Evolutionary conservation across 345 rosid species (phyloP), one percentile per base, ranked within the genome.

Genomic region (Reutealis trisperma): DNA sequence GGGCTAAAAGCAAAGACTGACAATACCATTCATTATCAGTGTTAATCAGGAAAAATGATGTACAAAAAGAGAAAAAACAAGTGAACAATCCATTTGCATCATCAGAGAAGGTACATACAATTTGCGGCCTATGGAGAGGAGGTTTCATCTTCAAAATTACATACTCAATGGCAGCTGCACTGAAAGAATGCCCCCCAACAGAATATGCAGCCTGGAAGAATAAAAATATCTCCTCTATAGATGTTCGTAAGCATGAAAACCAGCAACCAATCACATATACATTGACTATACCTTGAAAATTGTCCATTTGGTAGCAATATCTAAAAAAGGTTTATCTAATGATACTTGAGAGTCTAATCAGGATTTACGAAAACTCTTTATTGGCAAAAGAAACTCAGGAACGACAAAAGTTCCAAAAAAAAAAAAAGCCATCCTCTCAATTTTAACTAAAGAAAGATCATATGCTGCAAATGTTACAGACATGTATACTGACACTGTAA

Each of bases 181-280:
- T 93, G 78, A 89, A 93, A 66, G 96, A 93, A 84, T 90, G 92
- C 37, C 99, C 98, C 27, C 98, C 98, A 41, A 95, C 94, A 25
- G 97, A 91, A 77, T 95, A 95, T 25, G 99, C 93, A 67, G 93
- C 99, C 99, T 95, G 86, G 42, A 70, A 73, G 44, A 78, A 77
- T 63, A 59, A 42, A 77, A 66, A 21, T 16, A 18, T 22, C 19
- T 13, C 44, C 37, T 78, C 54, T 55, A 18, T 42, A n/a, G 63
- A 47, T 68, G 16, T 51, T 18, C 67, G 30, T 62, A 13, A 69
- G 32, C 54, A 27, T 22, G 37, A 67, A 45, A 55, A 47, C 32
- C 30, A 49, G 69, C 12, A n/a, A 71, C 14, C 49, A 58, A 57
- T 42, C 30, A 30, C 18, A 24, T 68, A 2, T 21, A 16, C 52